Evolutionary conservation across 305 asterid species (phyloP).

Genomic region (Fraxinus sp.): DNA sequence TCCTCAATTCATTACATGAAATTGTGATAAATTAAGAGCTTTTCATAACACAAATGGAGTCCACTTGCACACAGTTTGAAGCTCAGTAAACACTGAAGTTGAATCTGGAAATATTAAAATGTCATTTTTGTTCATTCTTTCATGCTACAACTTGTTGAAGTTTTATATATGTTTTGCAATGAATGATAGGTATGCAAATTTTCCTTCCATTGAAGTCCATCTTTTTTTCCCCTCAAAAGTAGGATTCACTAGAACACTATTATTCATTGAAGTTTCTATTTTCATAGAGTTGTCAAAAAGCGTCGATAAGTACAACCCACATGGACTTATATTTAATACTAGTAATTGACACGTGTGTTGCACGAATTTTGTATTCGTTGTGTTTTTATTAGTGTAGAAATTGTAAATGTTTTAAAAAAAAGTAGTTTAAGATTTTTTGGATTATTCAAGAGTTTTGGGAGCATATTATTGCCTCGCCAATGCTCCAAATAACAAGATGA

Average conservation of each 20-base stretch:
- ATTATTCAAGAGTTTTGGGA: too few relatives aligned
- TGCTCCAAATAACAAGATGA: too few relatives aligned
- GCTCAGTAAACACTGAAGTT: background rate
- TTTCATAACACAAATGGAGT: constrained; percentile 20
- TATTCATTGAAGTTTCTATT: background rate
- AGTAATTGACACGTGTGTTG: too few relatives aligned
- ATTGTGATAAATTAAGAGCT: constrained; percentile 20
- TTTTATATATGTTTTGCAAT: background rate
- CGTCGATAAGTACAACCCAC: background rate
- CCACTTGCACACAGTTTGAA: background rate
- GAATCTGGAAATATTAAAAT: background rate
- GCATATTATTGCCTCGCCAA: too few relatives aligned
- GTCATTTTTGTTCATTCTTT: background rate
- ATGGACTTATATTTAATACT: background rate
- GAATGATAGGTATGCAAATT: background rate
- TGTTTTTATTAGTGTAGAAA: too few relatives aligned
- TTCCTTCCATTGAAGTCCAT: background rate
- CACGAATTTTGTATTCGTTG: too few relatives aligned
- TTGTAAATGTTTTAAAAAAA: too few relatives aligned
- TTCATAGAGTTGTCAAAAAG: background rate
- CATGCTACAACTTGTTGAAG: background rate
- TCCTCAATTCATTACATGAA: constrained; percentile 23
- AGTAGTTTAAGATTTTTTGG: too few relatives aligned
- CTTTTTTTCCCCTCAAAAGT: background rate
- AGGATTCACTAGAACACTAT: background rate